These are phyloP conservation scores for Solanum verrucosum DNA, from an alignment of 257 asterid genomes.

Conservation along the genomic window DNA sequence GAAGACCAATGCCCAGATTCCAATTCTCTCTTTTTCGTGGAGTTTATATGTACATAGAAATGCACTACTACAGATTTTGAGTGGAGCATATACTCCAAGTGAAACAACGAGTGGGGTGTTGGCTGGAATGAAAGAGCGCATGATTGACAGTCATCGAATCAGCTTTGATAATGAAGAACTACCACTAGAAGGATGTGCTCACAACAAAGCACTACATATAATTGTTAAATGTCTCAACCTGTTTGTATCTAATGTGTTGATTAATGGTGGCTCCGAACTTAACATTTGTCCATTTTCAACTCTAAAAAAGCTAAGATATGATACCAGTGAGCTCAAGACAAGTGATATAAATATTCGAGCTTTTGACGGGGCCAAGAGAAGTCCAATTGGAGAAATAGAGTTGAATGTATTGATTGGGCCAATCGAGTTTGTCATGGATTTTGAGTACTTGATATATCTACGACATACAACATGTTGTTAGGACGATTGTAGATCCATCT, in stretches of 20 bases:
- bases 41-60: no score
- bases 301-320: neutral
- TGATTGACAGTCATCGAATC: neutral
- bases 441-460: no score
- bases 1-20: neutral
- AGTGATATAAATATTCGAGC: neutral
- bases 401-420: neutral
- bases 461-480: no score
- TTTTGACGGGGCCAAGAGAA: neutral
- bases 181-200: neutral
- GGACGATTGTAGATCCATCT: no score
- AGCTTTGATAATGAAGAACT: neutral
- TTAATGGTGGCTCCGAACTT: neutral
- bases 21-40: neutral
- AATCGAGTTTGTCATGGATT: neutral
- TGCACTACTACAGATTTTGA: neutral
- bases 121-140: neutral
- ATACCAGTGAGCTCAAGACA: neutral
- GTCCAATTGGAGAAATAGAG: neutral
- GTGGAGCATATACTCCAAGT: neutral
- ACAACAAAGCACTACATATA: neutral
- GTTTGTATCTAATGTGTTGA: neutral
- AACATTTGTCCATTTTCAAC: neutral
- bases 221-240: no score
- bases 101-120: no score